Percentiles rank a stretch among this genome's conserved stretches.
phyloP scores from a whole-genome alignment of 2,329 filamentous ascomycete genomes.

The Rosellinia necatrix region DNA sequence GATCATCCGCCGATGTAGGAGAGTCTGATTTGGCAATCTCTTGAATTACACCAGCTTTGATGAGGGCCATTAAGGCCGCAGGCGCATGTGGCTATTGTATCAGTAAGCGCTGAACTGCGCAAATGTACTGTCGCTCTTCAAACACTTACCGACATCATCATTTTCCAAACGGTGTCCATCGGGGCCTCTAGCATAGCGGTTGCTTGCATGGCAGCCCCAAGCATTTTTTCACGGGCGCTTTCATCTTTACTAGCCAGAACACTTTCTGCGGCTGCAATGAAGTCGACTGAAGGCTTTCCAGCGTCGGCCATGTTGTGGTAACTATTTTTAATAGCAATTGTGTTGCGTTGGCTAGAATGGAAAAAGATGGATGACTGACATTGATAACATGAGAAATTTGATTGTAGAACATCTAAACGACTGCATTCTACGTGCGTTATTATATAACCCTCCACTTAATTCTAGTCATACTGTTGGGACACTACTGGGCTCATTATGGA shows the following conservation, averaged over 20 bases:
- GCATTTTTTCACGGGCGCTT: conserved; percentile 16
- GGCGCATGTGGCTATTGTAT: conserved; percentile 24
- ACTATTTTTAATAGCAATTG: too few species aligned
- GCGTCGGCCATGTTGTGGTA: not conserved
- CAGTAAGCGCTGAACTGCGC: not conserved
- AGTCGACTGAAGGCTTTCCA: conserved; percentile 42
- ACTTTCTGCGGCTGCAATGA: conserved; percentile 21
- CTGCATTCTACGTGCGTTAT: too few species aligned
- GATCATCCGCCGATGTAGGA: conserved; percentile 19
- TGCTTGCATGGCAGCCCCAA: conserved; percentile 21
- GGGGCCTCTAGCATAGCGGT: conserved; percentile 25
- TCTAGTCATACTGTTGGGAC: too few species aligned
- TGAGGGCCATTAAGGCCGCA: conserved; percentile 23
- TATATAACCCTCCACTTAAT: too few species aligned
- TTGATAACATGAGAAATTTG: too few species aligned
- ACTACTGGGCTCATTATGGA: too few species aligned
- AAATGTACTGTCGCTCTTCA: not conserved
- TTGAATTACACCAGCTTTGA: conserved; percentile 27
- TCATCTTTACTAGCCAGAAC: conserved; percentile 21
- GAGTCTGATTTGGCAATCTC: conserved; percentile 25
- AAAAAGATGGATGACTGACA: too few species aligned
- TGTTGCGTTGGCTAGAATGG: not conserved
- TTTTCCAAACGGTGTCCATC: conserved; percentile 24
- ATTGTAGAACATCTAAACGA: too few species aligned
- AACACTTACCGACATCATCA: conserved; percentile 26